A percentile compares a stretch with the other conserved stretches of the same genome.
Evolutionary conservation across 805 yeast species (phyloP).

Genomic region (Ogataea methylovora): DNA sequence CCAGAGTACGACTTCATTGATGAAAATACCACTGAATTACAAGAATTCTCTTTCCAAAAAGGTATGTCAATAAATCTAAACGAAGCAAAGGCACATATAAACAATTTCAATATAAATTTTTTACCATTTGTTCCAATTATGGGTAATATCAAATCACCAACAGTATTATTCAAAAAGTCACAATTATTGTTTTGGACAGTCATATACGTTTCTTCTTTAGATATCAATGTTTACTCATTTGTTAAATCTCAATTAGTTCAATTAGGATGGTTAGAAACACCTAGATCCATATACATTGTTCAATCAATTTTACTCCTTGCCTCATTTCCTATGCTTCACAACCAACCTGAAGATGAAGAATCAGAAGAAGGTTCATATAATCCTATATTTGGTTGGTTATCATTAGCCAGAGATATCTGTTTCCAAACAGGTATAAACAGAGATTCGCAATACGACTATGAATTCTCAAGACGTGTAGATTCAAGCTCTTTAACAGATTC

Average conservation of each 20-base stretch:
- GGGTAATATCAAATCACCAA: slow-evolving; percentile 15
- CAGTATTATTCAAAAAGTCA: slow-evolving; percentile 10
- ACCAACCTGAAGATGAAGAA: slow-evolving; percentile 2
- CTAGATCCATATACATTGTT: slow-evolving; percentile 10
- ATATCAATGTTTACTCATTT: slow-evolving; percentile 10
- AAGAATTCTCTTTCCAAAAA: too few species aligned
- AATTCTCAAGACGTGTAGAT: slow-evolving; percentile 11
- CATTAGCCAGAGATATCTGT: slow-evolving; percentile 15
- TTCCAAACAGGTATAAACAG: slow-evolving; percentile 14
- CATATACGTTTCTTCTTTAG: slow-evolving; percentile 13
- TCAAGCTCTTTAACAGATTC: slow-evolving; percentile 7
- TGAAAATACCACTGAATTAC: background rate
- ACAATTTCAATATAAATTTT: slow-evolving; percentile 13
- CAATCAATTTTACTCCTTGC: slow-evolving; percentile 19
- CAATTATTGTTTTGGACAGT: slow-evolving; percentile 26
- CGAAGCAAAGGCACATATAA: slow-evolving; percentile 1
- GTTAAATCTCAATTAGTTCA: slow-evolving; percentile 11
- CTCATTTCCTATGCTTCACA: slow-evolving; percentile 15
- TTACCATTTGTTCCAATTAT: slow-evolving; percentile 19
- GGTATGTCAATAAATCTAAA: background rate
- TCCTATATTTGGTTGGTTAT: slow-evolving; percentile 15
- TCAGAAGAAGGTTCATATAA: slow-evolving; percentile 12
- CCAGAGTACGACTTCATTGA: too few species aligned
- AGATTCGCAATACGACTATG: slow-evolving; percentile 8
- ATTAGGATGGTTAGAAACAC: slow-evolving; percentile 9